Evolutionary conservation across 2,329 filamentous ascomycete genomes (phyloP).

Genomic region (Diplodia seriata): DNA sequence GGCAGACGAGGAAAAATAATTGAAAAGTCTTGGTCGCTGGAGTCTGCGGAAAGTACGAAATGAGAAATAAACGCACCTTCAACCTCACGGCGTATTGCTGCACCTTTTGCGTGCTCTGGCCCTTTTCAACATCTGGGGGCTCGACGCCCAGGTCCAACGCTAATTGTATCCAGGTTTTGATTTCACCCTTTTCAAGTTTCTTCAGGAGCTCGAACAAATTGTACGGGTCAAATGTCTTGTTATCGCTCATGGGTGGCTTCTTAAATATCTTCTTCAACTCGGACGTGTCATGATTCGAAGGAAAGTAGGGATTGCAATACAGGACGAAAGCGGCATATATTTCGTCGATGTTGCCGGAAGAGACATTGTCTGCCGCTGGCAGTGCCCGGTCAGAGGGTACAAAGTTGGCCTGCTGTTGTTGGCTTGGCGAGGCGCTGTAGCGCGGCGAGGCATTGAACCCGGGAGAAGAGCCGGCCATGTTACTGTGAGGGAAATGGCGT

Average conservation of each 20-base stretch:
- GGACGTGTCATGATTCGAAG: slow-evolving; percentile 70
- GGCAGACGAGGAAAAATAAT: background rate
- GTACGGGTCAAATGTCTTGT: slow-evolving; percentile 83
- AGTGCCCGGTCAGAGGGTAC: slow-evolving; percentile 60
- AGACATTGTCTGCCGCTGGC: slow-evolving; percentile 70
- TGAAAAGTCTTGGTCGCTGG: background rate
- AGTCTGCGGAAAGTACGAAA: background rate
- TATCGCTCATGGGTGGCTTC: slow-evolving; percentile 82
- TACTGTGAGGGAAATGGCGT: slow-evolving; percentile 47
- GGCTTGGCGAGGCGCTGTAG: slow-evolving; percentile 48
- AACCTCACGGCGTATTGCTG: slow-evolving; percentile 92
- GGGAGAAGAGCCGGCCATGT: slow-evolving; percentile 34
- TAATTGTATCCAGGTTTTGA: slow-evolving; percentile 92
- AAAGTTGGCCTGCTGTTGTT: slow-evolving; percentile 43
- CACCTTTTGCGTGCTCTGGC: slow-evolving; percentile 90
- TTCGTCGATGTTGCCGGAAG: slow-evolving; percentile 75
- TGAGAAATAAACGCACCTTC: slow-evolving; percentile 66
- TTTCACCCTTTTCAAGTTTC: slow-evolving; percentile 78
- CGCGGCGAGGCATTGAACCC: slow-evolving; percentile 44
- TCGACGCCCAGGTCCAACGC: slow-evolving; percentile 88
- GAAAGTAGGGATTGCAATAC: slow-evolving; percentile 86
- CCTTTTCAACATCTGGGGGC: slow-evolving; percentile 79
- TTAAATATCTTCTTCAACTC: slow-evolving; percentile 78
- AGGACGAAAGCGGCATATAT: slow-evolving; percentile 86
- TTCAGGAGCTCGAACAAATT: slow-evolving; percentile 78